phyloP scores from a whole-genome alignment of 176 grass and related monocot genomes.

The Phragmites australis region DNA sequence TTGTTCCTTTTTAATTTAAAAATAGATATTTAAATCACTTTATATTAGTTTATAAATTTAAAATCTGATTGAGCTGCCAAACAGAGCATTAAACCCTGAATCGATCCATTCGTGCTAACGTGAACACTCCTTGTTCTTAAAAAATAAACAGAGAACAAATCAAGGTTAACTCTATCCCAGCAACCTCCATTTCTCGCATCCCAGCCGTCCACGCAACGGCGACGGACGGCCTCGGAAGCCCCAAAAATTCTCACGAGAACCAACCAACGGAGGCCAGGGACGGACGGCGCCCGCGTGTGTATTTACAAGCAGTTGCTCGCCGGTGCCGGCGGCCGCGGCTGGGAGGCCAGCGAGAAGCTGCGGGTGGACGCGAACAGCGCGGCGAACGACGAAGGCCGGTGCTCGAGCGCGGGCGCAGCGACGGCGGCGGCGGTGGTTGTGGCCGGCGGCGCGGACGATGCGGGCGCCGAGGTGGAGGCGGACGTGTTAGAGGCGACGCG shows the following conservation, averaged over 20 bases:
- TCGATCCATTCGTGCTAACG: background rate
- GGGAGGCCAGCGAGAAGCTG: conserved; percentile 33
- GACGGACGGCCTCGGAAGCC: conserved; percentile 40
- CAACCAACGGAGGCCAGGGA: background rate
- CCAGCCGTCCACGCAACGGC: conserved; percentile 43
- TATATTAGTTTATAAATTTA: too few relatives aligned
- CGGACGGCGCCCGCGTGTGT: background rate
- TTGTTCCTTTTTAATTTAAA: too few relatives aligned
- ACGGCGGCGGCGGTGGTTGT: background rate
- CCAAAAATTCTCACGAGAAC: conserved; percentile 45
- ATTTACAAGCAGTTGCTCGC: conserved; percentile 53
- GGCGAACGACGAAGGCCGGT: conserved; percentile 61
- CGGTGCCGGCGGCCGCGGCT: conserved; percentile 46
- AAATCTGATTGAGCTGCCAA: too few relatives aligned
- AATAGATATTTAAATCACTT: too few relatives aligned
- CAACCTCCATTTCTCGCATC: conserved; percentile 7
- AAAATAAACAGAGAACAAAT: conserved; percentile 5
- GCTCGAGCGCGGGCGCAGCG: background rate
- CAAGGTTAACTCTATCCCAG: conserved; percentile 25
- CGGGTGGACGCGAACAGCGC: conserved; percentile 54
- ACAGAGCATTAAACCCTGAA: background rate
- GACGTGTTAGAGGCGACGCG: conserved; percentile 54
- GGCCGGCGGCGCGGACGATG: background rate
- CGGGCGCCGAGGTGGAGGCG: conserved; percentile 14
- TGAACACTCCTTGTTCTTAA: conserved; percentile 10